Evolutionary conservation across 371 early-diverging fungal genomes (phyloP), one percentile per base, ranked within the genome.

Genomic region (Syncephalastrum racemosum): DNA sequence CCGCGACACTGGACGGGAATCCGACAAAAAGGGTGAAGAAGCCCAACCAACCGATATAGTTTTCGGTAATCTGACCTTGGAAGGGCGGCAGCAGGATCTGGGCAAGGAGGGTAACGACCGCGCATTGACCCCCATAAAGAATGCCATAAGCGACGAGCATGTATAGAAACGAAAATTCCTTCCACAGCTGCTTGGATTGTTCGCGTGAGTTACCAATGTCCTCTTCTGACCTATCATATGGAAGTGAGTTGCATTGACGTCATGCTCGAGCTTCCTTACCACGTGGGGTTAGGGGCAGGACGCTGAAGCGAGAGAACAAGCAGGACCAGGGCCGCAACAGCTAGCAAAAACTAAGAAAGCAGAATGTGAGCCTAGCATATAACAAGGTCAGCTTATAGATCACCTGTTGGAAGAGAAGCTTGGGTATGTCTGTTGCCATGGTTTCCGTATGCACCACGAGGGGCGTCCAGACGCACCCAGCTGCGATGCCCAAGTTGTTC

Each of bases 401-500:
- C 64, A 72, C 75, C 66, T 80, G 83, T 18, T 63, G 40, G 6
- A 73, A 57, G 13, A 80, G 20, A 16, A 74, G 55, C 25, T 58
- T 45, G 0, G 83, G 80, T 20, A 80, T 71, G 54, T 80, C 80
- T 13, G 41, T 43, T 10, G 50, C 23, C 46, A 68, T 68, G 0
- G 79, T 73, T 4, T 56, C 46, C 8, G 69, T 58, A n/a, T 71
- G 64, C 1, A 82, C 67, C 19, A 70, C 53, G 23, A 72, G 36
- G 8, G 82, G 82, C 1, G 79, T 70, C 58, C 75, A 65, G 8
- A 75, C 67, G 58, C 80, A 79, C 36, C 83, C 83, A 39, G 63
- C 64, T 5, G 80, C 83, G 20, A 77, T 66, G 5, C 83, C 83
- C 15, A 80, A 62, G 41, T 73, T 76, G 58, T 82, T 80, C 2